Evolutionary conservation across 768 basidiomycete genomes (phyloP), one percentile per base, ranked within the genome.

Genomic region (Boletus fagicola): DNA sequence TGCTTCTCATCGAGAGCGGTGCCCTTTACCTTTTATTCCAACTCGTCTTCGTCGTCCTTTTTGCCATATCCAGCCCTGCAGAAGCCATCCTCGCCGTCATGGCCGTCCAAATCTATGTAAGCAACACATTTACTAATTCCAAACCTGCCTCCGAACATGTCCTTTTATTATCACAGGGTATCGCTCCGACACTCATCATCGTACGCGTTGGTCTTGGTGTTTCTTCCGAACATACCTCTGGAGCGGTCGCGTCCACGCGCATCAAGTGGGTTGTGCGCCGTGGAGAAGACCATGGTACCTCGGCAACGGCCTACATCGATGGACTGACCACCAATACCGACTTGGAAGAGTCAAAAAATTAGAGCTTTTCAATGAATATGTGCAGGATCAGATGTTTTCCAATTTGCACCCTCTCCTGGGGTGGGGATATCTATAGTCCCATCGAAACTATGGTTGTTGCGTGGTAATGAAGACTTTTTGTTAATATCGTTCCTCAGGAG

Each of bases 41-140:
- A 47, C 56, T 79, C 40, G 40, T 76, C n/a, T 76, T 78, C n/a
- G 74, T 76, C 47, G 58, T 75, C 16, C 68, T 78, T 30, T 71
- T 77, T 49, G 69, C 77, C 22, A 53, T 70, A 15, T 31, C 58
- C 28, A 66, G 68, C 51, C 66, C 72, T 8, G 75, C 78, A n/a
- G 66, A 73, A 52, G 73, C 60, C 7, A 67, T 79, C 44, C 56
- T 74, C 16, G 75, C 61, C n/a, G 71, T 71, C 26, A 67, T 76
- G 35, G 71, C 76, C 24, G 68, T 71, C 22, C 77, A 79, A 64
- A 65, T 75, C 30, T 78, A 79, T 47, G 77, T 77, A 46, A 63
- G 76, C 51, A 42, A n/a, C 16, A 6, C 31, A 13, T 43, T 36
- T 1, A n/a, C 16, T n/a, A 1, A 7, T 18, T 40, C 38, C 8